These are phyloP conservation scores for Gremmenia infestans DNA, from an alignment of 2,329 filamentous ascomycete species.

Conservation along the genomic window DNA sequence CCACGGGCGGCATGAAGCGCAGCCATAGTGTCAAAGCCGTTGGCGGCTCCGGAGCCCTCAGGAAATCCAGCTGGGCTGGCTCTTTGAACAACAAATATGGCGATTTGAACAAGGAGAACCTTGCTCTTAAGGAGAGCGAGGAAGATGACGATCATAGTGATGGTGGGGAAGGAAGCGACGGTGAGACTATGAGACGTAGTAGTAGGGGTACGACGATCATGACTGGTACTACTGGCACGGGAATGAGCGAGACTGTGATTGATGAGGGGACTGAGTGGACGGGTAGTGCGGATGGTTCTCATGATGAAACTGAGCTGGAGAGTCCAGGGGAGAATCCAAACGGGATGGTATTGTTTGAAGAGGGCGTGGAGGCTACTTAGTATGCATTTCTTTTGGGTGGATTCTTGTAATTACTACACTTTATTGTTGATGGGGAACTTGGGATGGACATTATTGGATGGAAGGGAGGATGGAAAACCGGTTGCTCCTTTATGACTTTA, in stretches of 20 bases:
- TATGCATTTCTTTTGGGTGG: conserved; percentile 2
- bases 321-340: conserved; percentile 6
- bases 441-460: neutral
- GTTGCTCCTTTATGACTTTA: neutral
- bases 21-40: conserved; percentile 73
- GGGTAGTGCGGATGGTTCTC: conserved; percentile 25
- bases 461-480: neutral
- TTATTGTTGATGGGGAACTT: neutral
- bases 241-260: conserved; percentile 23
- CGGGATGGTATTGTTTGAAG: conserved; percentile 23
- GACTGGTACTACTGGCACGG: conserved; percentile 20
- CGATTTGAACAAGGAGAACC: conserved; percentile 58
- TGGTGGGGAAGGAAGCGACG: conserved; percentile 20
- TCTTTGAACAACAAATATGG: conserved; percentile 38
- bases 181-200: conserved; percentile 28
- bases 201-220: conserved; percentile 29
- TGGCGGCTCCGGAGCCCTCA: conserved; percentile 42
- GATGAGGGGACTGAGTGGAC: conserved; percentile 30
- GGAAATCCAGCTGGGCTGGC: conserved; percentile 68
- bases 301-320: conserved; percentile 7
- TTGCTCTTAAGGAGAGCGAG: conserved; percentile 56
- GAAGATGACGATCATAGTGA: conserved; percentile 36
- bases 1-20: conserved; percentile 59
- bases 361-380: conserved; percentile 18
- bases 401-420: conserved; percentile 9